Evolutionary conservation across 1,139 yeast genomes (phyloP), one percentile per base, ranked within the genome.

Genomic region (Yamadazyma oceani): DNA sequence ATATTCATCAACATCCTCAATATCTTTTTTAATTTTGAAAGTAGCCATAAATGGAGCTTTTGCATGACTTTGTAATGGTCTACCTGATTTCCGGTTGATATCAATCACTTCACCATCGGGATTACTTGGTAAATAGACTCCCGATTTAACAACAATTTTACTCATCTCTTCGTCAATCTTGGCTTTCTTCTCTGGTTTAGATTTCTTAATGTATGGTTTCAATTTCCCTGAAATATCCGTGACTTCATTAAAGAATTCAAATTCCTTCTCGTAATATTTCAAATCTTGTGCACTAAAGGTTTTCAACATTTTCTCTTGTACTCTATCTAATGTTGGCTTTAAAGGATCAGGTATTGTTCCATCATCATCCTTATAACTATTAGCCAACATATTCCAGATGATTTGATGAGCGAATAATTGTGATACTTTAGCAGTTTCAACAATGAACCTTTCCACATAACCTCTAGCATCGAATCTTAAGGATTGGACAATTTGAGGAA

Each of bases 11-110:
- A 69, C 60, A 26, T 61, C 66, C 12, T 60, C 67, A 8, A 73
- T 61, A 17, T 80, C 78, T 50, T 79, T 83, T 35, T 76, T 75
- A 49, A 94, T 88, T 60, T 82, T 85, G 68, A 94, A 94, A 0
- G 95, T 85, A 0, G 98, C 98, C 90, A 94, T 78, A 58, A 88
- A 94, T 31, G 99, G 99, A 0, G 99, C 97, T 59, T 94, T 94
- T 12, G 99, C 98, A 59, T 94, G 99, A 14, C 96, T 87, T 64
- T 94, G 99, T 52, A 94, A 70, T n/a, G 99, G 98, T 53, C 78
- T 82, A 43, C 98, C 98, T 7, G 96, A 83, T 50, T 83, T 85
- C 43, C 98, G 74, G 58, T 89, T 90, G 58, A 94, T 92, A 54
- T 89, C 97, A 44, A 89, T 69, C 25, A 94, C 87, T n/a, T 74